Conservation (phyloP, 352 stramenopile species). For the Globisporangium solare region DNA sequence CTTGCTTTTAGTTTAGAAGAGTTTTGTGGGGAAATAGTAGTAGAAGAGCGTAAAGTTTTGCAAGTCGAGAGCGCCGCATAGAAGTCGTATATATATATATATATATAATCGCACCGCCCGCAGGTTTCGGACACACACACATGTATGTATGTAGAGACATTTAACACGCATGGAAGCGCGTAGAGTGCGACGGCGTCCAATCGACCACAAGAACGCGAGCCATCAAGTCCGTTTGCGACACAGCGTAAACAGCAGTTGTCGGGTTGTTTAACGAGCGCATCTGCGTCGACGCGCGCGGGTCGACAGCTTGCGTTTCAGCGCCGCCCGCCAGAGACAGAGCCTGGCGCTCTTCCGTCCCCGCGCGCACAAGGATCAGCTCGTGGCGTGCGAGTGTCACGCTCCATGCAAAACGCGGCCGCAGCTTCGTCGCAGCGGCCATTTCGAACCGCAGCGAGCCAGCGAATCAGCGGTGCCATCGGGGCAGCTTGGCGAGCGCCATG, state of each 20-base stretch:
- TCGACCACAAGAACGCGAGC: neutral
- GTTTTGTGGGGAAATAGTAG: neutral
- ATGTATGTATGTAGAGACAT: too few species aligned
- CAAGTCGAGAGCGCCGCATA: neutral
- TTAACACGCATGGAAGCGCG: too few species aligned
- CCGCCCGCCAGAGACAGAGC: neutral
- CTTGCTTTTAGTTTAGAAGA: neutral
- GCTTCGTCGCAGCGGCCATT: neutral
- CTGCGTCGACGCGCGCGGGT: neutral
- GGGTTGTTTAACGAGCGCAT: neutral
- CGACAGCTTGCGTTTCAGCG: neutral
- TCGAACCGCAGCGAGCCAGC: too few species aligned
- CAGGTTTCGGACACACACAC: too few species aligned
- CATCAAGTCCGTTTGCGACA: too few species aligned
- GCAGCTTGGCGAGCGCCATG: neutral
- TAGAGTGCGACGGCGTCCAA: too few species aligned
- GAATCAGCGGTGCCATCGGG: neutral
- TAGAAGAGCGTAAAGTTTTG: neutral
- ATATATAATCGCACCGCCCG: neutral
- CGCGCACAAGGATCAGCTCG: too few species aligned
- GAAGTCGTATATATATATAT: constrained; percentile 1
- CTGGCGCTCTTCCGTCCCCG: neutral
- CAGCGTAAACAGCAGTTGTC: too few species aligned
- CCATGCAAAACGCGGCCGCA: neutral
- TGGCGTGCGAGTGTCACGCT: too few species aligned